Base-by-base conservation (phyloP, 1,284 basidiomycete genomes). In the Mycena sp. region DNA sequence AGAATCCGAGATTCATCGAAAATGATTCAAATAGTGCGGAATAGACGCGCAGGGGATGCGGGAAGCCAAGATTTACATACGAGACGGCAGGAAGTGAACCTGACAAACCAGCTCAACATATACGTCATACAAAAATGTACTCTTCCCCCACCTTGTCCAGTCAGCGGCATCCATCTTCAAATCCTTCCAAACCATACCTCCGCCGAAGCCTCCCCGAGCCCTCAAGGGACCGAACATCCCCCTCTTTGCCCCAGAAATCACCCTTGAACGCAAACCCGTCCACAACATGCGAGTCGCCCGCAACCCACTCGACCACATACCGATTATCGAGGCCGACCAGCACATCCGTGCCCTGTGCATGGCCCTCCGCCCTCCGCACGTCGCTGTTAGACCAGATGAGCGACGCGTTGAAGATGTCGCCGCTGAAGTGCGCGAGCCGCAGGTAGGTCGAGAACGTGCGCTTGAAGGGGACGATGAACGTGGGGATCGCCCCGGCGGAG, bases 191-290 rank as follows among this genome's bases (percentile, higher is more conserved):
- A 79, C 78, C 78, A 80, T n/a, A 78, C 75, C 59, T 80, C 77
- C 2, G 78, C 78, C 16, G 72, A 68, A 10, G 71, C 72, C 67
- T 73, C 73, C 4, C 74, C 77, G 5, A 40, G 0, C 74, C 77
- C 17, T 35, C 65, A 2, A 76, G 75, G 6, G 66, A 67, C 19
- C 62, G 63, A 10, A 76, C 73, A 50, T 76, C 72, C 9, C 78
- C 78, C 32, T 77, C 73, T 66, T 71, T 76, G 0, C 77, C 77
- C 77, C 77, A 78, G 64, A 79, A 76, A 4, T 73, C 73, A 0
- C 76, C 74, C 49, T 69, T 72, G 41, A 79, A 77, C n/a, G 76
- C 74, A 37, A 75, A 66, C 0, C 77, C 77, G 48, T 76, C 74
- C 32, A 14, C 56, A 1, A 9, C 40, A 12, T 6, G 3, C n/a